phyloP scores from a whole-genome alignment of 106 monocot genomes.

The Dioscorea zingiberensis region DNA sequence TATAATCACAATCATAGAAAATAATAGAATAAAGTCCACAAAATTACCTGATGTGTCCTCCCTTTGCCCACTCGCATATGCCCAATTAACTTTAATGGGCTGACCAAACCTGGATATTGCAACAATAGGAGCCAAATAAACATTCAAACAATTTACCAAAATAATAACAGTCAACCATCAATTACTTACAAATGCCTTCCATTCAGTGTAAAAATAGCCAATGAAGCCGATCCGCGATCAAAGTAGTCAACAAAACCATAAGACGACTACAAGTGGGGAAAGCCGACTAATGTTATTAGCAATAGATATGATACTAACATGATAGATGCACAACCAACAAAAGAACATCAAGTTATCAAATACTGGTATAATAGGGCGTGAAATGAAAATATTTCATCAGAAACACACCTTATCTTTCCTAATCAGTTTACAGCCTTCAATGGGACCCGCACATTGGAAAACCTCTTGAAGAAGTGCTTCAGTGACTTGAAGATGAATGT shows the following conservation, averaged over 20 bases:
- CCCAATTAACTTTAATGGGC: slow-evolving; percentile 86
- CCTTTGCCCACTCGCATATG: slow-evolving; percentile 78
- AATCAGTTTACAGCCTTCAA: slow-evolving; percentile 90
- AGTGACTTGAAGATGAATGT: slow-evolving; percentile 73
- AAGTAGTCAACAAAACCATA: slow-evolving; percentile 77
- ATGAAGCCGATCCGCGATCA: slow-evolving; percentile 66
- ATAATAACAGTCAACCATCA: not conserved
- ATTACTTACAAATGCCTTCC: slow-evolving; percentile 58
- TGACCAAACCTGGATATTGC: slow-evolving; percentile 63
- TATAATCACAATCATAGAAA: not conserved
- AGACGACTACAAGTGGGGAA: slow-evolving; percentile 45
- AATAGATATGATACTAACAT: not conserved
- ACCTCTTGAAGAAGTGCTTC: slow-evolving; percentile 81
- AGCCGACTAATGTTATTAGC: too few relatives aligned
- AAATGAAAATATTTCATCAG: not conserved
- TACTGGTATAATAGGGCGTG: not conserved
- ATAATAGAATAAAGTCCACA: not conserved
- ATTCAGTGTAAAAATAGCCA: slow-evolving; percentile 61
- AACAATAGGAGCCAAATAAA: not conserved
- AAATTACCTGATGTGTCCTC: slow-evolving; percentile 68
- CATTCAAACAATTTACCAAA: not conserved
- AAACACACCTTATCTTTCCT: slow-evolving; percentile 66
- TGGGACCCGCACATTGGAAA: slow-evolving; percentile 59
- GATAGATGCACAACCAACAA: not conserved
- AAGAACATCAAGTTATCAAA: not conserved